A percentile compares a stretch with the other conserved stretches of the same genome.
phyloP scores from a whole-genome alignment of 306 rosid genomes.

The Quercus glauca region DNA sequence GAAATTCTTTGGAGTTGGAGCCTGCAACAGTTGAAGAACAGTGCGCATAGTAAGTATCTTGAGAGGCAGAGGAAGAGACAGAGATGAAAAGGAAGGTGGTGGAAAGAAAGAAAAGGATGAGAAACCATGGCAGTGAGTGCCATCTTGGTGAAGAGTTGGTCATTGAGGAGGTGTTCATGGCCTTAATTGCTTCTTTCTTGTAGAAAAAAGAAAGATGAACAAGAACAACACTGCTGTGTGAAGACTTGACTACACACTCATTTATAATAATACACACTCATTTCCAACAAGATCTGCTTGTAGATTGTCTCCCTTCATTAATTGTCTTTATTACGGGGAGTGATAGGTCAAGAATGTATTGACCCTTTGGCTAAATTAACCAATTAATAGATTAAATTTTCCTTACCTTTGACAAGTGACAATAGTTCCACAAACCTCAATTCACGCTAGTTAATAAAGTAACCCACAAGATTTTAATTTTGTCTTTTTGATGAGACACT shows the following conservation, averaged over 20 bases:
- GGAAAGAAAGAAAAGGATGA: slow-evolving; percentile 18
- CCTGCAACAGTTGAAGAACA: slow-evolving; percentile 40
- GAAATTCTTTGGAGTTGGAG: not conserved
- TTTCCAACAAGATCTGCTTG: no score
- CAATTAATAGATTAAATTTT: no score
- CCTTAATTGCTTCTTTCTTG: not conserved
- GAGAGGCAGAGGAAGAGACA: slow-evolving; percentile 23
- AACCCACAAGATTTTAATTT: no score
- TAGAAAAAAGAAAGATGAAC: not conserved
- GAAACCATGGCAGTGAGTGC: slow-evolving; percentile 27
- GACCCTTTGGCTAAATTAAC: no score
- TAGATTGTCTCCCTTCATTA: no score
- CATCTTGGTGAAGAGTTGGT: not conserved
- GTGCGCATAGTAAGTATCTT: slow-evolving; percentile 28
- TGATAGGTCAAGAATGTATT: accelerated
- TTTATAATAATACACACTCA: no score
- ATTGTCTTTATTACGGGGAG: no score
- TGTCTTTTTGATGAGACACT: no score
- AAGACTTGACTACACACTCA: not conserved
- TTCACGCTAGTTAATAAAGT: no score
- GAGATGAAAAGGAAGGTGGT: slow-evolving; percentile 9
- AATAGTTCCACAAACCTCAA: no score
- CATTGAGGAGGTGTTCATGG: not conserved
- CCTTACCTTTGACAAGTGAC: no score
- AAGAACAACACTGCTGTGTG: not conserved